These are phyloP conservation scores for Claviceps spartinae DNA, from an alignment of 2,329 filamentous ascomycete species.

Conservation along the genomic window DNA sequence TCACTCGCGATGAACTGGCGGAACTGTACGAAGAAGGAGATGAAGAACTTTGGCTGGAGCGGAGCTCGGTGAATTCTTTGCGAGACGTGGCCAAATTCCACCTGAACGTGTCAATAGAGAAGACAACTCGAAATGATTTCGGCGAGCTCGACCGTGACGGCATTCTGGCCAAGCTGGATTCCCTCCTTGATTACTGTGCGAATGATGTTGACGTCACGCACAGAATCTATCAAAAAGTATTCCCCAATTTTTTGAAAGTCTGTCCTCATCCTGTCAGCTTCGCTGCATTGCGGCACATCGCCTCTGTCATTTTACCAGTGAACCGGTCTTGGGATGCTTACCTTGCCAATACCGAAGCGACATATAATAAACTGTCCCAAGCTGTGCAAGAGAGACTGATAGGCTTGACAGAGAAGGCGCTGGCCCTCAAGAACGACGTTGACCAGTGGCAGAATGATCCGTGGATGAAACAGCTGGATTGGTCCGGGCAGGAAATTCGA, in stretches of 20 bases:
- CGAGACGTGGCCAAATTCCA: constrained; percentile 95
- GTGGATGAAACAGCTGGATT: constrained; percentile 89
- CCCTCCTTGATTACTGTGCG: constrained; percentile 85
- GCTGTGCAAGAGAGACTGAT: constrained; percentile 67
- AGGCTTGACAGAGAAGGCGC: constrained; percentile 60
- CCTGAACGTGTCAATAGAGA: constrained; percentile 82
- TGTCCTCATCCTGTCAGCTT: constrained; percentile 98
- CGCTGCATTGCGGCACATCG: constrained; percentile 82
- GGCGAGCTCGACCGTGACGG: constrained; percentile 63
- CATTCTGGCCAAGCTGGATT: constrained; percentile 58
- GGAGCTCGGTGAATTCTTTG: constrained; percentile 89
- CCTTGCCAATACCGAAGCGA: constrained; percentile 69
- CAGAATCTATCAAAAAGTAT: constrained; percentile 83
- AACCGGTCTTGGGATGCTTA: constrained; percentile 82
- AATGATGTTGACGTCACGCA: constrained; percentile 90
- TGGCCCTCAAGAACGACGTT: constrained; percentile 56
- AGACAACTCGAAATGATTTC: constrained; percentile 75
- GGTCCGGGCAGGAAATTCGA: constrained; percentile 82
- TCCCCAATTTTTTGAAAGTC: constrained; percentile 74
- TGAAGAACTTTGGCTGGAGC: constrained; percentile 87
- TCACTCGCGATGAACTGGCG: constrained; percentile 56
- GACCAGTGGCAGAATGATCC: constrained; percentile 66
- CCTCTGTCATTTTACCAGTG: constrained; percentile 82
- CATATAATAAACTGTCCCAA: constrained; percentile 62
- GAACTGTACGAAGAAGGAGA: constrained; percentile 74